Conservation (phyloP, 306 rosid genomes). For the Trifolium dubium region DNA sequence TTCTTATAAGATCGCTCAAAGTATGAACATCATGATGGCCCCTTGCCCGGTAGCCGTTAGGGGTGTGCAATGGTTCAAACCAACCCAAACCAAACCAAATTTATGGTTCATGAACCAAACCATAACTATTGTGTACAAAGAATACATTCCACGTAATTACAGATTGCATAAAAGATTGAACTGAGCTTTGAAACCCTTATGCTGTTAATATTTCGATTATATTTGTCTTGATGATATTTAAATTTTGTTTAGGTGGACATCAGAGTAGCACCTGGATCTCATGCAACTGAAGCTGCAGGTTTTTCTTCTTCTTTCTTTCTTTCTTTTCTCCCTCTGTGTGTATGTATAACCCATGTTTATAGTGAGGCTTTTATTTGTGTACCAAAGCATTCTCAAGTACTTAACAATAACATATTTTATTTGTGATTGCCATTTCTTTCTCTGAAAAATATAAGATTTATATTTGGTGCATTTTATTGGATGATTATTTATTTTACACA, state of each 20-base stretch:
- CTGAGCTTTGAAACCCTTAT: constrained; percentile 15
- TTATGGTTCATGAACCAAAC: not conserved
- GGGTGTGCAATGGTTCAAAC: too few relatives aligned
- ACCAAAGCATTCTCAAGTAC: constrained; percentile 23
- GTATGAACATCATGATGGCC: too few relatives aligned
- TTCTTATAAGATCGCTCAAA: too few relatives aligned
- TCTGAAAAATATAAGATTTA: not conserved
- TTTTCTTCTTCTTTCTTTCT: too few relatives aligned
- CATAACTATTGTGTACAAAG: not conserved
- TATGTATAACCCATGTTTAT: not conserved
- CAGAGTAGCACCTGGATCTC: constrained; percentile 94
- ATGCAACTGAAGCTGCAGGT: constrained; percentile 93
- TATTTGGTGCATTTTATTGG: constrained; percentile 21
- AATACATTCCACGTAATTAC: constrained; percentile 6
- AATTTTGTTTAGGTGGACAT: constrained; percentile 76
- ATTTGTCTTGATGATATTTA: constrained; percentile 34
- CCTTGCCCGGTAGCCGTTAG: too few relatives aligned
- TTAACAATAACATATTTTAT: too few relatives aligned
- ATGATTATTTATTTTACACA: not conserved
- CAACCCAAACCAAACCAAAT: too few relatives aligned
- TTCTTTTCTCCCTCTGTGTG: not conserved
- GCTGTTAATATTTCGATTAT: constrained; percentile 19
- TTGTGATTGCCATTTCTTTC: too few relatives aligned
- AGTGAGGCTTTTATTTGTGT: constrained; percentile 8
- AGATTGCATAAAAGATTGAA: constrained; percentile 26